A percentile compares a stretch with the other conserved stretches of the same genome.
These are phyloP conservation scores for Theileria annulata DNA, from an alignment of 169 alveolate species.

Conservation along the genomic window DNA sequence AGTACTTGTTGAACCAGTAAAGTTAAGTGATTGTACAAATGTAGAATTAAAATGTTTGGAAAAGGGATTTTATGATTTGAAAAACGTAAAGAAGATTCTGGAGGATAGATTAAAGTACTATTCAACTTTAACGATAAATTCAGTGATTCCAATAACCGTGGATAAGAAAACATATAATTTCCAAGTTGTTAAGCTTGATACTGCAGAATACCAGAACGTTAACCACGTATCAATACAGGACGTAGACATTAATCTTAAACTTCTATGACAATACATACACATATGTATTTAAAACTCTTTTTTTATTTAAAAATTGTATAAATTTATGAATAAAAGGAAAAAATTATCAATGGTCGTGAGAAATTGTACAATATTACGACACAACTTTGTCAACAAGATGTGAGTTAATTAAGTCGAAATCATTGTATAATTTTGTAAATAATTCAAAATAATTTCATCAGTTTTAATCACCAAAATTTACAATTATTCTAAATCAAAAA, in stretches of 20 bases:
- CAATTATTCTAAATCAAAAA: no score
- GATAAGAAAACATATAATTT: conserved; percentile 39
- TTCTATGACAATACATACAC: conserved; percentile 16
- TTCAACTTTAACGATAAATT: conserved; percentile 54
- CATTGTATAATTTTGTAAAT: no score
- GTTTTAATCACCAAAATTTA: no score
- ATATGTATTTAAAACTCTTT: neutral
- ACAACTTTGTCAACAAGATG: neutral
- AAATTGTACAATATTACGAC: neutral
- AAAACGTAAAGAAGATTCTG: conserved; percentile 44
- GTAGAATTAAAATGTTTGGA: conserved; percentile 42
- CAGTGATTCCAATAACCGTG: conserved; percentile 54
- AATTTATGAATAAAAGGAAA: neutral
- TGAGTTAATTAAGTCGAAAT: neutral
- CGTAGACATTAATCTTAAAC: conserved; percentile 53
- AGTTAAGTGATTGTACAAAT: conserved; percentile 45
- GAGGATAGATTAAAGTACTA: conserved; percentile 65
- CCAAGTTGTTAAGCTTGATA: conserved; percentile 38
- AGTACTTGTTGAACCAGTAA: conserved; percentile 38
- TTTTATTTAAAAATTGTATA: neutral
- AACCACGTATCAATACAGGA: conserved; percentile 69
- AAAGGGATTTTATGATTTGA: conserved; percentile 34
- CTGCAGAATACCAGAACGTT: conserved; percentile 34
- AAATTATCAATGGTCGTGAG: neutral
- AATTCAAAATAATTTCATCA: no score